A percentile compares a stretch with the other conserved stretches of the same genome.
These are phyloP conservation scores for Malus asiatica DNA, from an alignment of 306 rosid genomes.

Conservation along the genomic window DNA sequence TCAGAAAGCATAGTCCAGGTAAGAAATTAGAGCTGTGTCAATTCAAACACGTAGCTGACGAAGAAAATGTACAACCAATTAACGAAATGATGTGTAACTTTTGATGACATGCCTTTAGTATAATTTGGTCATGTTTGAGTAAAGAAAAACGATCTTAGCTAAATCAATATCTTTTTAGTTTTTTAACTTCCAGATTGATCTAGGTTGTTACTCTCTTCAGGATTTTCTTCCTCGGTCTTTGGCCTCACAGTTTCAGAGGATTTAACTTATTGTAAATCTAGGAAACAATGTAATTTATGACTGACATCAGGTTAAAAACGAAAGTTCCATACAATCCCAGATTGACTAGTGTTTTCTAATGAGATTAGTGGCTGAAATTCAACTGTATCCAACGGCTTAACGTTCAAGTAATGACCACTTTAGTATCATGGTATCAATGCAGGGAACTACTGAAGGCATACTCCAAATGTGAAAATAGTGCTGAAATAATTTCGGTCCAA, in stretches of 20 bases:
- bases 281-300: background rate
- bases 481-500: conserved; percentile 68
- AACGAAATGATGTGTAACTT: background rate
- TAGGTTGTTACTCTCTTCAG: background rate
- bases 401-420: background rate
- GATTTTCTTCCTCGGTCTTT: background rate
- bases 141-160: background rate
- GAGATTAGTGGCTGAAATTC: background rate
- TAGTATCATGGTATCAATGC: conserved; percentile 12
- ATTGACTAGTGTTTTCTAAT: background rate
- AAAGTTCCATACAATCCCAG: background rate
- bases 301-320: background rate
- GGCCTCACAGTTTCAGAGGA: no score
- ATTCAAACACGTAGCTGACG: background rate
- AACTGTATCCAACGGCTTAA: background rate
- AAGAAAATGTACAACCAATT: background rate
- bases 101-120: background rate
- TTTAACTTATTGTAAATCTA: no score
- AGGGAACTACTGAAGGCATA: conserved; percentile 88
- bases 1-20: background rate
- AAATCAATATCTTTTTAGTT: background rate
- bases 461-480: conserved; percentile 70
- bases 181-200: background rate
- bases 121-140: background rate
- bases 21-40: background rate